phyloP scores from a whole-genome alignment of 257 asterid genomes.

The Fraxinus excelsior region DNA sequence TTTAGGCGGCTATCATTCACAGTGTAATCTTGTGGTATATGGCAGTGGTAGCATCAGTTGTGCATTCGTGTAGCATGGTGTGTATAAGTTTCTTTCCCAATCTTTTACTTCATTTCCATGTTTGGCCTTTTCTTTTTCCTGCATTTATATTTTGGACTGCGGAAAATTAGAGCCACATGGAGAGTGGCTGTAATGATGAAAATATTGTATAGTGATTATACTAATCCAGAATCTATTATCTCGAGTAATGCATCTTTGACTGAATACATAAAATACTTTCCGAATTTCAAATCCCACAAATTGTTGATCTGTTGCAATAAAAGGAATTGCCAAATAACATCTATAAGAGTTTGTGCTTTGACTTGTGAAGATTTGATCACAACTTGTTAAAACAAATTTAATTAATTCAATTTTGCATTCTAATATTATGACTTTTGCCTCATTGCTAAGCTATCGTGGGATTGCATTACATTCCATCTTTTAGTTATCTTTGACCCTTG shows the following conservation, averaged over 20 bases:
- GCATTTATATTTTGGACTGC: not conserved
- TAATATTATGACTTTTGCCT: not conserved
- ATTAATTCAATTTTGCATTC: not conserved
- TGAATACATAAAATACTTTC: not conserved
- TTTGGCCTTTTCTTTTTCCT: conserved; percentile 7
- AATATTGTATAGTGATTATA: not conserved
- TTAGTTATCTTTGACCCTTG: not conserved
- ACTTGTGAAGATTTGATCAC: not conserved
- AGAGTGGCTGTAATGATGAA: not conserved
- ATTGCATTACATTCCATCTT: not conserved
- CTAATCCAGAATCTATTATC: not conserved
- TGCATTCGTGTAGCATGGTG: conserved; percentile 41
- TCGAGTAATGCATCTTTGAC: not conserved
- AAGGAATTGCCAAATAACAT: not conserved
- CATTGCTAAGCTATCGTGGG: not conserved
- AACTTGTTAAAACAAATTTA: not conserved
- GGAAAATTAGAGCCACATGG: not conserved
- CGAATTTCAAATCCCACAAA: not conserved
- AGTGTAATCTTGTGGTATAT: conserved; percentile 29
- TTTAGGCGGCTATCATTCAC: conserved; percentile 22
- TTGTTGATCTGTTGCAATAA: not conserved
- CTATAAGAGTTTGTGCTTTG: not conserved
- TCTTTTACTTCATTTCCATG: conserved; percentile 13
- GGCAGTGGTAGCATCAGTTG: conserved; percentile 29
- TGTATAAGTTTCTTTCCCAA: conserved; percentile 21